These are phyloP conservation scores for Hanseniaspora uvarum DNA, from an alignment of 1,139 yeast species.

Conservation along the genomic window DNA sequence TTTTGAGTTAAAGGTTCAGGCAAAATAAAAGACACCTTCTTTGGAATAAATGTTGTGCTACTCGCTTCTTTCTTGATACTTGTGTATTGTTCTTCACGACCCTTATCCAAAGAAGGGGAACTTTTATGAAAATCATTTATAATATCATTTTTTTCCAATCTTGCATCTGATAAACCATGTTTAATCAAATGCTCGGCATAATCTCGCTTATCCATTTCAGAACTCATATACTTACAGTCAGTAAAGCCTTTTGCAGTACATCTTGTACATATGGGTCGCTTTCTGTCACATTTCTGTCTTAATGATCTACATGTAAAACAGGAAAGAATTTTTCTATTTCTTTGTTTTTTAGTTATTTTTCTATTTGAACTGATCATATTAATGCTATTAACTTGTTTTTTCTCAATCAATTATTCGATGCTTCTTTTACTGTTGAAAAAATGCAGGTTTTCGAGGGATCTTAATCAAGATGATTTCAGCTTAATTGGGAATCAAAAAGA, in stretches of 20 bases:
- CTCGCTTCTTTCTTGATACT: background rate
- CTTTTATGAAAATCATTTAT: background rate
- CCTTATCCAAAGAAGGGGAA: background rate
- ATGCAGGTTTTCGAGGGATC: too few species aligned
- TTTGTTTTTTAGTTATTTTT: background rate
- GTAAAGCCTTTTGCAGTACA: background rate
- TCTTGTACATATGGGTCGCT: constrained; percentile 5
- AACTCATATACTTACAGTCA: constrained; percentile 9
- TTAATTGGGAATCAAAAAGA: too few species aligned
- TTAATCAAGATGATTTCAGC: too few species aligned
- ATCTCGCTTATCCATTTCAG: background rate
- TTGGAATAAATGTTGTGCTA: background rate
- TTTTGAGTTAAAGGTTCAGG: background rate
- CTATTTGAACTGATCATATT: background rate
- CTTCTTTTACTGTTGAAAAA: background rate
- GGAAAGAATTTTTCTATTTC: constrained; percentile 15
- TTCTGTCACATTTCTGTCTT: constrained; percentile 16
- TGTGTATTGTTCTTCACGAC: too few species aligned
- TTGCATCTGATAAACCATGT: constrained; percentile 7
- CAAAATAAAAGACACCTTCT: background rate
- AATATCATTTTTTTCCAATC: background rate
- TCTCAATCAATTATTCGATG: background rate
- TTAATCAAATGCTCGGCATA: constrained; percentile 2
- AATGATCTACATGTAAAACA: constrained; percentile 15
- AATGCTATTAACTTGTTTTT: too few species aligned